Evolutionary conservation across 306 rosid species (phyloP).

Genomic region (Spatholobus suberectus): DNA sequence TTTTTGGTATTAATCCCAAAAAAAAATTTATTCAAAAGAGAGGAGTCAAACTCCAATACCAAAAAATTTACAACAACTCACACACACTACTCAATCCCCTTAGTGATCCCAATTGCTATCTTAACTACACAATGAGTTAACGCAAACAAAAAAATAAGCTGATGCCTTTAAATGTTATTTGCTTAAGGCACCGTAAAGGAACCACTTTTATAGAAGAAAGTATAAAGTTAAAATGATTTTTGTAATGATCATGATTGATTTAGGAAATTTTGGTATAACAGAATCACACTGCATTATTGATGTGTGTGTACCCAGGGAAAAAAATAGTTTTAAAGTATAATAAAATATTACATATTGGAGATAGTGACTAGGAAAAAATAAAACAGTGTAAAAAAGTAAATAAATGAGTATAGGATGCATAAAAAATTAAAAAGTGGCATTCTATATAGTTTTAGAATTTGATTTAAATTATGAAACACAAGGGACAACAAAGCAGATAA

Average conservation of each 20-base stretch:
- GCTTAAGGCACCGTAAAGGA: neutral
- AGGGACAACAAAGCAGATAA: neutral
- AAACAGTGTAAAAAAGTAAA: neutral
- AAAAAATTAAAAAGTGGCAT: neutral
- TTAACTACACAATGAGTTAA: neutral
- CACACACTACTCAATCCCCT: too few relatives aligned
- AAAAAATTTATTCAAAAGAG: too few relatives aligned
- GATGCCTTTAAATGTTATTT: neutral
- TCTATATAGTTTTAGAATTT: neutral
- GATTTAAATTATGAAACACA: neutral
- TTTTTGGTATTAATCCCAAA: too few relatives aligned
- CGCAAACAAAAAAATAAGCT: neutral
- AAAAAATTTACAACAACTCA: too few relatives aligned
- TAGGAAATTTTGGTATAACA: neutral
- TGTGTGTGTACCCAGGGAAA: neutral
- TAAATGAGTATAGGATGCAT: neutral
- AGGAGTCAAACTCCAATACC: too few relatives aligned
- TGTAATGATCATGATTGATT: slow-evolving; percentile 18
- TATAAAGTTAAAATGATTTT: slow-evolving; percentile 24
- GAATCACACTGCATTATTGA: slow-evolving; percentile 3
- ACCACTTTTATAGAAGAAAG: neutral
- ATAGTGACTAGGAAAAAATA: neutral
- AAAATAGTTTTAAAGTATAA: neutral
- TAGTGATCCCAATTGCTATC: neutral
- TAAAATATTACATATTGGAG: neutral